A percentile compares a stretch with the other conserved stretches of the same genome.
These are phyloP conservation scores for Rhizophlyctis rosea DNA, from an alignment of 192 early-diverging fungal genomes.

Conservation along the genomic window DNA sequence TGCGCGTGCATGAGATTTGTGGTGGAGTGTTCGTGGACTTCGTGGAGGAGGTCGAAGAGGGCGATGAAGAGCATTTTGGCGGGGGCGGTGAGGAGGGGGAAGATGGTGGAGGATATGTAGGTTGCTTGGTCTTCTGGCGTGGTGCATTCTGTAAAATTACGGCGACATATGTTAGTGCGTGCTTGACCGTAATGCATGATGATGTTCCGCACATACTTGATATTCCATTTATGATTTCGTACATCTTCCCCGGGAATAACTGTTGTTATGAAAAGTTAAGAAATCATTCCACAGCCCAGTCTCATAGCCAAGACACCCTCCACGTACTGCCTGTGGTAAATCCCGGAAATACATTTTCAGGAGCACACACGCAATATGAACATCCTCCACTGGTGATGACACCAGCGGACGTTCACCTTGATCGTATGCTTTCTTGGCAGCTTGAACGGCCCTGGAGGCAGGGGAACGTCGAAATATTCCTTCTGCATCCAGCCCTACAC, in stretches of 20 bases:
- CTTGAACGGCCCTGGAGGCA: slow-evolving; percentile 60
- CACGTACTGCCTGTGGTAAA: slow-evolving; percentile 64
- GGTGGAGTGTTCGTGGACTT: slow-evolving; percentile 62
- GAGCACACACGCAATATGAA: slow-evolving; percentile 77
- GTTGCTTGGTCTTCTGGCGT: slow-evolving; percentile 23
- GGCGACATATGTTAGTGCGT: slow-evolving; percentile 21
- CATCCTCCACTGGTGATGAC: slow-evolving; percentile 43
- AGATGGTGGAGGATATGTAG: slow-evolving; percentile 23
- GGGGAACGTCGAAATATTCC: slow-evolving; percentile 89
- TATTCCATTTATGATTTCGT: slow-evolving; percentile 53
- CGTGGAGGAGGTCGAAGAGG: slow-evolving; percentile 68
- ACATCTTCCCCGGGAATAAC: slow-evolving; percentile 57
- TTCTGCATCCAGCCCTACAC: slow-evolving; percentile 66
- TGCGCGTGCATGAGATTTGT: slow-evolving; percentile 81
- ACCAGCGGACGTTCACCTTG: slow-evolving; percentile 14
- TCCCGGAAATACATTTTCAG: slow-evolving; percentile 84
- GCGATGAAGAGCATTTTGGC: slow-evolving; percentile 34
- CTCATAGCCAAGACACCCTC: no score
- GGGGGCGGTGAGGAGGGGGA: slow-evolving; percentile 33
- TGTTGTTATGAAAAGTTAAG: background rate
- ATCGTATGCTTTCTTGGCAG: slow-evolving; percentile 59
- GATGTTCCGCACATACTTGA: slow-evolving; percentile 19
- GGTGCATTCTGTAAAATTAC: slow-evolving; percentile 32
- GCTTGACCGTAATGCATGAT: background rate
- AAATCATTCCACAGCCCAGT: no score